Conservation (phyloP, 495 filamentous ascomycete genomes). For the Ascobolus immersus region DNA sequence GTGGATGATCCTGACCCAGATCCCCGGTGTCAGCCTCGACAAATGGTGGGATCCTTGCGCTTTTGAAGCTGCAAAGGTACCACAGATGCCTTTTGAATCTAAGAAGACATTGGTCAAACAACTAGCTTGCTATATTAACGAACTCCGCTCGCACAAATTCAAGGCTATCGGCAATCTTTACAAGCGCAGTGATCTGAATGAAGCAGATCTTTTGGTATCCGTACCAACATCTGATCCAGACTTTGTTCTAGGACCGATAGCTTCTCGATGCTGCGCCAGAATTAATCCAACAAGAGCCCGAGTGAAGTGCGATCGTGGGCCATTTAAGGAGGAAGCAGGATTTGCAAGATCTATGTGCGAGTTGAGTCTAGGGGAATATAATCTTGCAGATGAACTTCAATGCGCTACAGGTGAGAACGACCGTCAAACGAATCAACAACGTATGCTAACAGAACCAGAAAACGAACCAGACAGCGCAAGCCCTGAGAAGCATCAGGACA, state of each 20-base stretch:
- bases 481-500: slow-evolving; percentile 1
- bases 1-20: slow-evolving; percentile 31
- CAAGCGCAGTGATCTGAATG: neutral
- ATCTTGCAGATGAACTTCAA: no score
- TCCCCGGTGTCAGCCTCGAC: slow-evolving; percentile 20
- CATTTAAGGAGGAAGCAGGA: no score
- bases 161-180: slow-evolving; percentile 20
- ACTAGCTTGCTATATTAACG: slow-evolving; percentile 18
- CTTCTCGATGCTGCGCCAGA: slow-evolving; percentile 18
- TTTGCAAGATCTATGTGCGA: no score
- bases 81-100: slow-evolving; percentile 11
- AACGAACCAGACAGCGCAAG: slow-evolving; percentile 7
- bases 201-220: neutral
- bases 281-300: slow-evolving; percentile 15
- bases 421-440: neutral
- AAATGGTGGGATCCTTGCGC: slow-evolving; percentile 23
- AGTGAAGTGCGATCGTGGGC: slow-evolving; percentile 8
- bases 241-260: slow-evolving; percentile 14
- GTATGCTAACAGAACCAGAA: slow-evolving; percentile 1
- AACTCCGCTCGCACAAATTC: slow-evolving; percentile 12
- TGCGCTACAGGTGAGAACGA: no score
- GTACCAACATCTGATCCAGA: slow-evolving; percentile 1
- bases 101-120: slow-evolving; percentile 19
- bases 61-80: no score
- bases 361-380: no score